These are phyloP conservation scores for Crithidia brevicula DNA, from an alignment of 208 protist genomes.

Conservation along the genomic window DNA sequence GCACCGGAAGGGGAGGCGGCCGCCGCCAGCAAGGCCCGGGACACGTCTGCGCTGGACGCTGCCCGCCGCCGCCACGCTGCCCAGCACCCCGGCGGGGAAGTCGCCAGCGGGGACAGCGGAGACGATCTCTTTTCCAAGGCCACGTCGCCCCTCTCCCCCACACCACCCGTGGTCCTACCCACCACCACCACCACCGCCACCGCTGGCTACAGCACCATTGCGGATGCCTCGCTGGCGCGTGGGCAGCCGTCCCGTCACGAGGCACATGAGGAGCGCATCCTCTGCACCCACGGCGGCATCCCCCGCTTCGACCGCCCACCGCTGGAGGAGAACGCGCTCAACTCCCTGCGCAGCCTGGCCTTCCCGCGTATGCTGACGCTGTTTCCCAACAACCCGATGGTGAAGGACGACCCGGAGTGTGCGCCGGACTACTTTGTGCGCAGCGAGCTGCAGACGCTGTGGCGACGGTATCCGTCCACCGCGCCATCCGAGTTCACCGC, in stretches of 20 bases:
- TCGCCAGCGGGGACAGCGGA: constrained; percentile 18
- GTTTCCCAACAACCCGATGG: constrained; percentile 63
- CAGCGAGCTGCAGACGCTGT: constrained; percentile 38
- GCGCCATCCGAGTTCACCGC: constrained; percentile 27
- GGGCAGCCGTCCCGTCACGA: constrained; percentile 36
- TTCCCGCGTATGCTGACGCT: constrained; percentile 74
- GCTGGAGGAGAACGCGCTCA: constrained; percentile 53
- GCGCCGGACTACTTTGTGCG: constrained; percentile 44
- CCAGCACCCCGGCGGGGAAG: constrained; percentile 15
- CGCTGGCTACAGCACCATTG: constrained; percentile 32
- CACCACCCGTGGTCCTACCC: not conserved
- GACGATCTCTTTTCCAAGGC: not conserved
- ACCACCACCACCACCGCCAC: not conserved
- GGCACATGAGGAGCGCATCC: constrained; percentile 62
- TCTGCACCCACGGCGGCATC: constrained; percentile 85
- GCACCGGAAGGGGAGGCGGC: not conserved
- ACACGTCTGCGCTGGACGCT: too few relatives aligned
- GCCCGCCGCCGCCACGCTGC: not conserved
- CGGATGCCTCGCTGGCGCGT: constrained; percentile 20
- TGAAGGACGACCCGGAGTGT: constrained; percentile 49
- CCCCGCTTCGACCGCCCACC: constrained; percentile 60
- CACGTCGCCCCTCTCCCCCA: not conserved
- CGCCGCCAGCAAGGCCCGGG: too few relatives aligned
- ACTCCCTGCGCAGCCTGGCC: constrained; percentile 43
- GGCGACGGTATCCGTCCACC: constrained; percentile 31